Base-by-base conservation (phyloP, 306 rosid species). In the Cicer yamashitae region DNA sequence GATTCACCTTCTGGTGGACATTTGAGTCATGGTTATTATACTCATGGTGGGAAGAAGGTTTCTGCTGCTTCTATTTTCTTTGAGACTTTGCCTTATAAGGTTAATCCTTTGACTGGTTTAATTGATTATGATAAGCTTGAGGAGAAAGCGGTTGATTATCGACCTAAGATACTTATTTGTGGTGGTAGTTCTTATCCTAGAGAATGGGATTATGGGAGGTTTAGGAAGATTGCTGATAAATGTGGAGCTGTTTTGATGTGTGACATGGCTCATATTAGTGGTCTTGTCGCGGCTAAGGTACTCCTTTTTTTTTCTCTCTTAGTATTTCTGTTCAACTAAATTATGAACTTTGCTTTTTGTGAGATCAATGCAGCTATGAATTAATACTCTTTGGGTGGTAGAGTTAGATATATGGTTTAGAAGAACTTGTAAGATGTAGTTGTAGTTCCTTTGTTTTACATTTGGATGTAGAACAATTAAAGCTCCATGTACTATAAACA, bases 211-310 rank as follows among this genome's bases (percentile, higher is more conserved):
- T 93, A 89, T 60, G 86, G 78, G 2, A 80, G 88, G 89, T 87
- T 88, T 76, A 85, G 93, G 69, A 84, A 69, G 79, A 79, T 88
- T 79, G 97, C 97, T 12, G 96, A 93, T 84, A 91, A 87, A 83
- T 89, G 96, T 25, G 96, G 96, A 38, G 97, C 92, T 3, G 72
- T 82, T 9, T 79, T 93, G 88, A 89, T 93, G 96, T 93, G 93
- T 80, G 97, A 93, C 74, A 91, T 89, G 92, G 92, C 98, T 80
- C 98, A 93, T 81, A 88, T 93, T 65, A 88, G 98, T 45, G 98
- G 96, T 72, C 91, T 93, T 59, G 93, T 88, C 70, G 92, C 97
- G 0, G 92, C 98, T 39, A 89, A 91, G 96, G 97, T 93, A 17
- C 44, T 62, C 7, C 34, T 30, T 58, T 14, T 48, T 30, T 75